phyloP scores from a whole-genome alignment of 305 asterid species.

The Fraxinus baroniana region DNA sequence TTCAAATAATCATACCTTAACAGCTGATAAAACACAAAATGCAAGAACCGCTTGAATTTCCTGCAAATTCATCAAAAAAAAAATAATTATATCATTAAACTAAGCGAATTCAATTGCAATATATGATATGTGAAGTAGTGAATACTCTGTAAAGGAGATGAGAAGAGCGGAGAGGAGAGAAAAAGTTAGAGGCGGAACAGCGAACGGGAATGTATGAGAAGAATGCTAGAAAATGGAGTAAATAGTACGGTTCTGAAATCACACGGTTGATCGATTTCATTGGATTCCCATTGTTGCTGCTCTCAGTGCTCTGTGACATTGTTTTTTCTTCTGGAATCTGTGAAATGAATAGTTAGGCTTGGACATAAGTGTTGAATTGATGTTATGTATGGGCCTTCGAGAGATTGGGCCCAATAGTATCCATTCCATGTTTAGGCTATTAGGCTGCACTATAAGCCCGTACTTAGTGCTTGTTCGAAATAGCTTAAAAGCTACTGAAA shows the following conservation, averaged over 20 bases:
- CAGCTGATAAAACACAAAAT: conserved; percentile 51
- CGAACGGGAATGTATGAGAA: conserved; percentile 80
- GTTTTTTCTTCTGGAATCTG: not conserved
- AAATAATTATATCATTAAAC: not conserved
- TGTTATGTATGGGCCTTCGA: not conserved
- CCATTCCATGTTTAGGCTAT: not conserved
- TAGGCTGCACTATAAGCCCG: not conserved
- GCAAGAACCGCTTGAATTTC: conserved; percentile 79
- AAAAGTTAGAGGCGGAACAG: conserved; percentile 51
- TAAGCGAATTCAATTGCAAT: not conserved
- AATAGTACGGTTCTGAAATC: conserved; percentile 68
- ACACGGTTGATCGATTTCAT: conserved; percentile 48
- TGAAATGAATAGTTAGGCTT: not conserved
- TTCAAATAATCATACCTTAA: conserved; percentile 45
- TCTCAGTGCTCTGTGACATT: conserved; percentile 27
- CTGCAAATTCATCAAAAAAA: conserved; percentile 32
- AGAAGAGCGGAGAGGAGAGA: conserved; percentile 58
- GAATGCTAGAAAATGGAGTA: conserved; percentile 60
- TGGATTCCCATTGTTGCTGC: conserved; percentile 27
- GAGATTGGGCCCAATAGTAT: not conserved
- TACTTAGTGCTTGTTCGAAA: not conserved
- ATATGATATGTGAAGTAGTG: not conserved
- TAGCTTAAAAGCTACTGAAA: not conserved
- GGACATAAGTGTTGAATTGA: not conserved
- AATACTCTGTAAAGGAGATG: conserved; percentile 68